These are phyloP conservation scores for Citrus hindsii DNA, from an alignment of 345 rosid species.

Conservation along the genomic window DNA sequence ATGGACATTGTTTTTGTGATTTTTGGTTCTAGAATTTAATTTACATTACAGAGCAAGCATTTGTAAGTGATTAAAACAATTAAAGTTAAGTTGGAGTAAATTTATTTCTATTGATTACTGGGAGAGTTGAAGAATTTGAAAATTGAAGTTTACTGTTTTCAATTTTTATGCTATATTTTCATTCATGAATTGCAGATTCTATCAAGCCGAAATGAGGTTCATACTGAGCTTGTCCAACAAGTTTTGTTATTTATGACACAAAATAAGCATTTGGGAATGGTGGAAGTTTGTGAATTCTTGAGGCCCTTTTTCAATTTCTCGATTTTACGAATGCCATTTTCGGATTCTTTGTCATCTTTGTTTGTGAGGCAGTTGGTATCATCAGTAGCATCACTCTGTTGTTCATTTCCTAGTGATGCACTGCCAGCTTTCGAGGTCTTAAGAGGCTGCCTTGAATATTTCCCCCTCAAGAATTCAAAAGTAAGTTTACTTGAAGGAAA, in stretches of 20 bases:
- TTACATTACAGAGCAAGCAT: background rate
- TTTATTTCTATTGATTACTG: background rate
- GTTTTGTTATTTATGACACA: conserved; percentile 58
- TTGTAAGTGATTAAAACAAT: background rate
- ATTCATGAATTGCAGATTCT: conserved; percentile 54
- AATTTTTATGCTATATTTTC: background rate
- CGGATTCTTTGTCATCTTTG: conserved; percentile 34
- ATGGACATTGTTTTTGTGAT: background rate
- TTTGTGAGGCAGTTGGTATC: conserved; percentile 60
- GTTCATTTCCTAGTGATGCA: conserved; percentile 56
- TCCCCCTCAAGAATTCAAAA: conserved; percentile 40
- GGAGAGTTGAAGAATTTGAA: background rate
- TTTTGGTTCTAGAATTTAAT: background rate
- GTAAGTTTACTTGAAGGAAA: conserved; percentile 36
- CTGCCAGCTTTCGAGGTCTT: conserved; percentile 60
- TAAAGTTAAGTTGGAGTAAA: background rate
- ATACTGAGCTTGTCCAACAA: conserved; percentile 66
- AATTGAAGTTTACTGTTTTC: background rate
- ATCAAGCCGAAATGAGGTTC: conserved; percentile 54
- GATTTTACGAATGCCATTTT: conserved; percentile 45
- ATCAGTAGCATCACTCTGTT: conserved; percentile 73
- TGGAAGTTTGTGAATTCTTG: conserved; percentile 68
- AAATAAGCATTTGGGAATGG: conserved; percentile 47
- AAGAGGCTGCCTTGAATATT: conserved; percentile 47
- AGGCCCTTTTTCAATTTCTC: conserved; percentile 63